Conservation (phyloP, 2,329 filamentous ascomycete species). For the Aspergillus ustus region DNA sequence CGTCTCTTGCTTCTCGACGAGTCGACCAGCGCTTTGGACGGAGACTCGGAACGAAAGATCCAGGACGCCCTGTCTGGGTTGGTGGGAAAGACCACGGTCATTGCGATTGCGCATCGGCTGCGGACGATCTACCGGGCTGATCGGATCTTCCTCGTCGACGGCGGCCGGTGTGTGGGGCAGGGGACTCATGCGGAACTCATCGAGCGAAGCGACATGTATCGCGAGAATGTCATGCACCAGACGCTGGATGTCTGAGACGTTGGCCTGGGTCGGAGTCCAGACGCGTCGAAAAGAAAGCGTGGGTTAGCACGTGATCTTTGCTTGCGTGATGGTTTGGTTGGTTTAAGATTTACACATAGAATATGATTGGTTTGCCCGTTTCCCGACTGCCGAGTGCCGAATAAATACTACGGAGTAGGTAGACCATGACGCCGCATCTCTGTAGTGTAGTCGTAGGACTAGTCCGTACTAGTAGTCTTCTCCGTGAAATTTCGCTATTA, state of each 20-base stretch:
- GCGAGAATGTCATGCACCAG: neutral
- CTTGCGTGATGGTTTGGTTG: no score
- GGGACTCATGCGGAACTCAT: neutral
- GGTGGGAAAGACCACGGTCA: conserved; percentile 41
- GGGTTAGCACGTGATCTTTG: no score
- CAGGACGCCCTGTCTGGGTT: conserved; percentile 44
- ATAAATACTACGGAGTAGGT: no score
- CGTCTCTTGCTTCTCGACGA: conserved; percentile 64
- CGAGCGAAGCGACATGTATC: neutral
- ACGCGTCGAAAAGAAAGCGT: no score
- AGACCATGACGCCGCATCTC: no score
- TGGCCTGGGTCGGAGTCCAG: no score
- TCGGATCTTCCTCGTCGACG: conserved; percentile 8
- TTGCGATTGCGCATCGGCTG: conserved; percentile 49
- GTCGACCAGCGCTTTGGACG: conserved; percentile 63
- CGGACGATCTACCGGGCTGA: conserved; percentile 69
- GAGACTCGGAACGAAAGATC: conserved; percentile 56
- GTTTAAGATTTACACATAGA: no score
- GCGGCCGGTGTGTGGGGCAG: neutral
- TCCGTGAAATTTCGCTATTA: no score
- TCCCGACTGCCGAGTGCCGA: no score
- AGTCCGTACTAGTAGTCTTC: no score
- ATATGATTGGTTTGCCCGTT: no score
- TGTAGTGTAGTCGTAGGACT: no score
- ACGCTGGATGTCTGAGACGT: neutral